Conservation (phyloP, 345 rosid genomes). For the Populus davidiana region DNA sequence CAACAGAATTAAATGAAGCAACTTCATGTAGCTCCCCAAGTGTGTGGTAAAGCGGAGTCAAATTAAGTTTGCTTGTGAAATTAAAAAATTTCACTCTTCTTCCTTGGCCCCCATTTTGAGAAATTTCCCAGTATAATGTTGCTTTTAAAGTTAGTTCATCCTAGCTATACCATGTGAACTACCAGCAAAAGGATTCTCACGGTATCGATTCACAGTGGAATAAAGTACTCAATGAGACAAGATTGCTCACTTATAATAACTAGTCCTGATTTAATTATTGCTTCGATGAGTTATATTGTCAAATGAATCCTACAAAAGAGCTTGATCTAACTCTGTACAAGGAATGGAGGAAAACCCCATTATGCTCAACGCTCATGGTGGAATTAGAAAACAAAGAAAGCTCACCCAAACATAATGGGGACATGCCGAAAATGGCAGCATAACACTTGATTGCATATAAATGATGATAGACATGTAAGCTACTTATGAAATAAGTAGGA, state of each 20-base stretch:
- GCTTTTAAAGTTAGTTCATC: background rate
- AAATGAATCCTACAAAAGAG: background rate
- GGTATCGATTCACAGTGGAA: background rate
- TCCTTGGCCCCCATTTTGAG: background rate
- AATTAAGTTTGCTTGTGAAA: background rate
- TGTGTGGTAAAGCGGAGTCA: background rate
- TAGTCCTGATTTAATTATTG: background rate
- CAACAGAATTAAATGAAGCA: background rate
- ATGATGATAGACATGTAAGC: background rate
- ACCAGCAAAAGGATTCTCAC: background rate
- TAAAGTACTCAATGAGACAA: background rate
- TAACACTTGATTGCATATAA: background rate
- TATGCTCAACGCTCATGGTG: background rate
- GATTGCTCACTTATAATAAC: background rate
- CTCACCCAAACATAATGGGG: background rate
- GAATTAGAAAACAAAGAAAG: background rate
- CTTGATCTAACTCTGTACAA: background rate
- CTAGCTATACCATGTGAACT: constrained; percentile 5
- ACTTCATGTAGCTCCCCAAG: background rate
- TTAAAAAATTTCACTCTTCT: background rate
- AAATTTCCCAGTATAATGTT: background rate
- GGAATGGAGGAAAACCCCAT: background rate
- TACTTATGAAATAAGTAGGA: constrained; percentile 14
- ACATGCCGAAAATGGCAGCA: background rate
- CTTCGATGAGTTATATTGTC: background rate